phyloP scores from a whole-genome alignment of 768 basidiomycete genomes.

The Gyrodon lividus region DNA sequence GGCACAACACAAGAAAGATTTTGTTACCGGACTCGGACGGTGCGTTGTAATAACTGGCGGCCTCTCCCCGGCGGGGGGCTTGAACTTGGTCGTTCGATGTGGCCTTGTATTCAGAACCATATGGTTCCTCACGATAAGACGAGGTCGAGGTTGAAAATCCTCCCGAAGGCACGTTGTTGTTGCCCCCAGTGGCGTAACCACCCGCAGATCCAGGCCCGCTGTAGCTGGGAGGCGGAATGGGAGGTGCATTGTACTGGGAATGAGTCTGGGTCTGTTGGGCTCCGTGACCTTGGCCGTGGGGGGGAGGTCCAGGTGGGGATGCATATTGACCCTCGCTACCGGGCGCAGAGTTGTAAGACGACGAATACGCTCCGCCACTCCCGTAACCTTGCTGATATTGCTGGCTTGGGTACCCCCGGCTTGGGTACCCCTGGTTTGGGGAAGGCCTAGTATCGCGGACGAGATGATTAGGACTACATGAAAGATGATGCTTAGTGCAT shows the following conservation, averaged over 20 bases:
- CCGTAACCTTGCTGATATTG: slow-evolving; percentile 3
- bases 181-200: slow-evolving; percentile 5
- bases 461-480: slow-evolving; percentile 8
- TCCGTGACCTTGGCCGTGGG: not conserved
- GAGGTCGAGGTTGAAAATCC: slow-evolving; percentile 14
- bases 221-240: not conserved
- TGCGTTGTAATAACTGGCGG: slow-evolving; percentile 18
- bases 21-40: slow-evolving; percentile 13
- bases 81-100: slow-evolving; percentile 1
- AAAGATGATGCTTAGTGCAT: not conserved
- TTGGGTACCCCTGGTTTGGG: slow-evolving; percentile 1
- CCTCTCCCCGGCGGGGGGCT: slow-evolving; percentile 15
- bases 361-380: not conserved
- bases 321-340: slow-evolving; percentile 10
- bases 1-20: not conserved
- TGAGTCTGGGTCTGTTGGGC: not conserved
- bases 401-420: slow-evolving; percentile 3
- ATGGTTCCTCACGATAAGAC: slow-evolving; percentile 4
- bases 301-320: not conserved
- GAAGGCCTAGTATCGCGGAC: slow-evolving; percentile 7
- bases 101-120: slow-evolving; percentile 6
- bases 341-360: slow-evolving; percentile 6
- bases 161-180: slow-evolving; percentile 12
- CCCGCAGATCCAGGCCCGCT: not conserved
- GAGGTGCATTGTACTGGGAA: not conserved